phyloP scores from a whole-genome alignment of 805 yeast species.

The Cyberlindnera subsufficiens region DNA sequence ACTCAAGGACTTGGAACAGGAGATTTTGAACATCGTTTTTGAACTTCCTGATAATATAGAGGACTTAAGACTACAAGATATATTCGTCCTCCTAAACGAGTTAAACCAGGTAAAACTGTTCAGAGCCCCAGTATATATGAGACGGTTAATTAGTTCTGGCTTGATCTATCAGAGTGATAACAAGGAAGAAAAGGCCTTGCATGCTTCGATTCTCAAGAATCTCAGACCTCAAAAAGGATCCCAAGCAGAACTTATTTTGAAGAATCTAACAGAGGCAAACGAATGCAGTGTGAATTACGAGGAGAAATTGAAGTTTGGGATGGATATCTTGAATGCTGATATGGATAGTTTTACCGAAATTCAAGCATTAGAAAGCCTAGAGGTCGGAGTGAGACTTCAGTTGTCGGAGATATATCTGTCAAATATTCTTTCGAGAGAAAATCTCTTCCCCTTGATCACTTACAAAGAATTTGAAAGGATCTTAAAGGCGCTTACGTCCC shows the following conservation, averaged over 20 bases:
- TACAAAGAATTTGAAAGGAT: slow-evolving; percentile 28
- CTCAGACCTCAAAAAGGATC: slow-evolving; percentile 48
- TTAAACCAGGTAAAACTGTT: slow-evolving; percentile 35
- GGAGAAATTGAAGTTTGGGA: slow-evolving; percentile 26
- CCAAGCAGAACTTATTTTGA: slow-evolving; percentile 51
- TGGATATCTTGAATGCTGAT: slow-evolving; percentile 28
- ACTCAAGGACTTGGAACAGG: slow-evolving; percentile 31
- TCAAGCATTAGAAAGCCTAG: slow-evolving; percentile 19
- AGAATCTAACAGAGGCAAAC: slow-evolving; percentile 35
- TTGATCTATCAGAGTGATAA: slow-evolving; percentile 57
- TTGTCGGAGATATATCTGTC: slow-evolving; percentile 28
- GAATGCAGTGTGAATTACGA: slow-evolving; percentile 22
- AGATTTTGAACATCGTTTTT: slow-evolving; percentile 29
- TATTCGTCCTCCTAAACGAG: slow-evolving; percentile 41
- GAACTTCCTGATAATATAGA: slow-evolving; percentile 25
- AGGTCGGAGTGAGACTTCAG: slow-evolving; percentile 27
- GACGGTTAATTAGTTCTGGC: slow-evolving; percentile 84
- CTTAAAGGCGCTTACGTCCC: slow-evolving; percentile 7
- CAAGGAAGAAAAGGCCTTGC: slow-evolving; percentile 45
- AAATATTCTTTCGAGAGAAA: slow-evolving; percentile 20
- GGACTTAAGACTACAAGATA: slow-evolving; percentile 27
- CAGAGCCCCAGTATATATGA: slow-evolving; percentile 54
- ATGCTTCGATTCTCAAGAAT: slow-evolving; percentile 49
- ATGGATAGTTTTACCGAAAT: slow-evolving; percentile 17
- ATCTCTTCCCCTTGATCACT: slow-evolving; percentile 31